Conservation (phyloP, 2,329 filamentous ascomycete genomes). For the Camptophora hylomeconis region DNA sequence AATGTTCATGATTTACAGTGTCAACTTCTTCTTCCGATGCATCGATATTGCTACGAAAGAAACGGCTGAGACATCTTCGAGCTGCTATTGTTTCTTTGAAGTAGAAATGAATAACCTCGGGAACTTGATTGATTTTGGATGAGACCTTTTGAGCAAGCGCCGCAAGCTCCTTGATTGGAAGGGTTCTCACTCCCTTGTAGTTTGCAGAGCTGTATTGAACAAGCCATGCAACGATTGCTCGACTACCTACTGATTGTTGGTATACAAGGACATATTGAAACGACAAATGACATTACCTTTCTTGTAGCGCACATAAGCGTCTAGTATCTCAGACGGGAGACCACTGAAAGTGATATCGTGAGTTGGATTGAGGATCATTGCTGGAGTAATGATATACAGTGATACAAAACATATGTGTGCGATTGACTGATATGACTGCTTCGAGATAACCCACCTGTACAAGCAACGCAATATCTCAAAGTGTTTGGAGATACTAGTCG, state of each 20-base stretch:
- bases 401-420: neutral
- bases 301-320: conserved; percentile 20
- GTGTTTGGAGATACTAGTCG: neutral
- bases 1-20: conserved; percentile 20
- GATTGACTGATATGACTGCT: neutral
- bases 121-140: conserved; percentile 15
- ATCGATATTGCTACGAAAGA: conserved; percentile 14
- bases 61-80: conserved; percentile 19
- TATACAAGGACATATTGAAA: neutral
- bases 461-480: neutral
- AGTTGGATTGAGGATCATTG: conserved; percentile 16
- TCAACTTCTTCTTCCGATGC: conserved; percentile 9
- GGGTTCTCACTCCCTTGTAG: conserved; percentile 8
- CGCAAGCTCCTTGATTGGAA: conserved; percentile 19
- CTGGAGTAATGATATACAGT: neutral
- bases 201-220: conserved; percentile 15
- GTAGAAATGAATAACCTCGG: conserved; percentile 20
- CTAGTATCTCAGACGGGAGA: conserved; percentile 16
- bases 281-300: conserved; percentile 7
- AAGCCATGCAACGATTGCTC: conserved; percentile 20
- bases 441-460: neutral
- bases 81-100: conserved; percentile 19
- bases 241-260: conserved; percentile 9
- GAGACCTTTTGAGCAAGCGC: conserved; percentile 12
- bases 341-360: conserved; percentile 15